These are phyloP conservation scores for Sporodiniella umbellata DNA, from an alignment of 371 early-diverging fungal species.

Conservation along the genomic window DNA sequence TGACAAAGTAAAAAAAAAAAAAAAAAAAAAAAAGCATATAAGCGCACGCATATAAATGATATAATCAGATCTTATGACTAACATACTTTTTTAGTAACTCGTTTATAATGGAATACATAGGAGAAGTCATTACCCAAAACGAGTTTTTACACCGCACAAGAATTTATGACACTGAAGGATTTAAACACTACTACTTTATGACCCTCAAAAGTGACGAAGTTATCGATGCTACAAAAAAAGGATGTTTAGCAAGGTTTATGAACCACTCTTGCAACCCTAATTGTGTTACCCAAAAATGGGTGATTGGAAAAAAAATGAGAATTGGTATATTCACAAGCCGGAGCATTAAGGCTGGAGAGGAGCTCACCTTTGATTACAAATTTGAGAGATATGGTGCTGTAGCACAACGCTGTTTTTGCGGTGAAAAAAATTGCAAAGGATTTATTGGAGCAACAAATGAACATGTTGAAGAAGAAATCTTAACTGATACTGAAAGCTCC, in stretches of 20 bases:
- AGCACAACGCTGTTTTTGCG: conserved; percentile 92
- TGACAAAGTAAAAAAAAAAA: conserved; percentile 50
- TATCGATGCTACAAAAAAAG: conserved; percentile 86
- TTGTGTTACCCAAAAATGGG: conserved; percentile 82
- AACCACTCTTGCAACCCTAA: conserved; percentile 93
- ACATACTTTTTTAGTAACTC: conserved; percentile 23
- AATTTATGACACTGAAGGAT: conserved; percentile 72
- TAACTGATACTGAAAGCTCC: neutral
- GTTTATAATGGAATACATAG: conserved; percentile 94
- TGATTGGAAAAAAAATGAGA: conserved; percentile 67
- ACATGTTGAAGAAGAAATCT: neutral
- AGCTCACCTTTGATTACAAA: conserved; percentile 92
- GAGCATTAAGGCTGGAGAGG: conserved; percentile 67
- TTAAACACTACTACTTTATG: conserved; percentile 97
- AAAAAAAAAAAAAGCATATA: neutral
- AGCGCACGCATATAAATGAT: too few species aligned
- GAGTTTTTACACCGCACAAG: conserved; percentile 77
- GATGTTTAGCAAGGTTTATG: conserved; percentile 84
- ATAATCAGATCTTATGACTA: neutral
- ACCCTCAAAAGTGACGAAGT: conserved; percentile 83
- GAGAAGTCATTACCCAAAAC: conserved; percentile 80
- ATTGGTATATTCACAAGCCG: conserved; percentile 79
- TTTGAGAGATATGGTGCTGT: conserved; percentile 80
- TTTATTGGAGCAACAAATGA: conserved; percentile 66
- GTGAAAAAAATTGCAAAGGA: conserved; percentile 82